These are phyloP conservation scores for Berkeleyomyces basicola DNA, from an alignment of 2,329 filamentous ascomycete species.

Conservation along the genomic window DNA sequence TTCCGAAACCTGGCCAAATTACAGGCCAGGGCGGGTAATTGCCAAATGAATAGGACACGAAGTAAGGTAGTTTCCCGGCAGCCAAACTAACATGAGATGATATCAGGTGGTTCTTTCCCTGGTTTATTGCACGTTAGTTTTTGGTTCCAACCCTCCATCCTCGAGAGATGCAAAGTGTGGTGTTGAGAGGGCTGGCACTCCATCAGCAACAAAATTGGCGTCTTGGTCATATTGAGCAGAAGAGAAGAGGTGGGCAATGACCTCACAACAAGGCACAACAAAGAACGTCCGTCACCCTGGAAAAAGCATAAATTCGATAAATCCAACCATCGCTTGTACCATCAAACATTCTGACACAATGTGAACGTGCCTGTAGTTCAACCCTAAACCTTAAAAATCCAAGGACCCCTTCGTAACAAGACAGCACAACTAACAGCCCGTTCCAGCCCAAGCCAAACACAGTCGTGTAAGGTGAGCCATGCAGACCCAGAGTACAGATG, in stretches of 20 bases:
- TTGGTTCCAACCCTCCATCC: neutral
- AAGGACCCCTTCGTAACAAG: neutral
- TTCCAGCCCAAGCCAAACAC: neutral
- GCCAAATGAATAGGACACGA: neutral
- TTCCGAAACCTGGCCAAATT: constrained; percentile 2
- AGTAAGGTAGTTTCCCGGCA: neutral
- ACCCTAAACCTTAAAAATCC: neutral
- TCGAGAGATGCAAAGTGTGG: neutral
- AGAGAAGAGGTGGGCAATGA: too few relatives aligned
- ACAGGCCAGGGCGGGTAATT: constrained; percentile 1
- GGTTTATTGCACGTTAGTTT: too few relatives aligned
- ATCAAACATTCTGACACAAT: neutral
- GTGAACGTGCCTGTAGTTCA: neutral
- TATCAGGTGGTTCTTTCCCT: neutral
- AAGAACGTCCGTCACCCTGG: too few relatives aligned
- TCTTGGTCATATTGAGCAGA: too few relatives aligned
- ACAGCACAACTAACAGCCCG: neutral
- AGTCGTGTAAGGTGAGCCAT: neutral
- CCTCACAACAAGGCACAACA: too few relatives aligned
- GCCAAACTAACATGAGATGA: neutral
- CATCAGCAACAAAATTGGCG: too few relatives aligned
- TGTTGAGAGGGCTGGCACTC: too few relatives aligned
- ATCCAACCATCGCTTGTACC: neutral
- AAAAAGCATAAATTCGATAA: neutral
- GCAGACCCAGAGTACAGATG: neutral